Evolutionary conservation across 495 filamentous ascomycete species (phyloP).

Genomic region (Trichoderma orchidacearum): DNA sequence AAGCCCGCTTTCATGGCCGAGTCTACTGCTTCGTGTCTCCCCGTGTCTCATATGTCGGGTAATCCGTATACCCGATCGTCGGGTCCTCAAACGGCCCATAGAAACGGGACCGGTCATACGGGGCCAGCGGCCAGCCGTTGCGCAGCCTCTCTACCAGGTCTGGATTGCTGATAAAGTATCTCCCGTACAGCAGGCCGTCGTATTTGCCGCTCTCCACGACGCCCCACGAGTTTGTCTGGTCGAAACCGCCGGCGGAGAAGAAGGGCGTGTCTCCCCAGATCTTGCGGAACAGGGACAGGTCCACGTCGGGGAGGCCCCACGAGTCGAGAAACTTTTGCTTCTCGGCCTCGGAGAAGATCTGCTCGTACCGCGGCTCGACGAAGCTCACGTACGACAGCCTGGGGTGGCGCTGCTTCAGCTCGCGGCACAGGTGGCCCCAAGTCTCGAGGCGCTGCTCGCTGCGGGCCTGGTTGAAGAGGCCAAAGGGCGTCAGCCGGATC

Average conservation of each 20-base stretch:
- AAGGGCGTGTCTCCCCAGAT: conserved; percentile 10
- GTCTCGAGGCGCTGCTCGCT: conserved; percentile 28
- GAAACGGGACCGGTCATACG: conserved; percentile 43
- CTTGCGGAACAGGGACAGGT: conserved; percentile 1
- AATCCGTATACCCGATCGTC: background rate
- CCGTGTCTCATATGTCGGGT: background rate
- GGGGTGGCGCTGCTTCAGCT: conserved; percentile 33
- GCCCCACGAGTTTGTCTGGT: conserved; percentile 15
- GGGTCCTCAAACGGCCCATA: conserved; percentile 22
- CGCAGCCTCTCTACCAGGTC: conserved; percentile 47
- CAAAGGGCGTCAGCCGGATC: conserved; percentile 35
- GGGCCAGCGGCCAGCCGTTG: conserved; percentile 33
- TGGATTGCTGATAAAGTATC: conserved; percentile 51
- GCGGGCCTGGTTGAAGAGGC: conserved; percentile 34
- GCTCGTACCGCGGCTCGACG: conserved; percentile 40
- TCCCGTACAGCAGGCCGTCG: conserved; percentile 39
- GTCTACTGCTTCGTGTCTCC: background rate
- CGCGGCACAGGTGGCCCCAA: conserved; percentile 33
- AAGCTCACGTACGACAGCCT: conserved; percentile 38
- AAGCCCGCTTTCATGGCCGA: no score
- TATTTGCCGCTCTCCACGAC: conserved; percentile 36
- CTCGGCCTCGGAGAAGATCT: conserved; percentile 28
- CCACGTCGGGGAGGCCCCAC: conserved; percentile 2
- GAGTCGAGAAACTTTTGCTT: conserved; percentile 21
- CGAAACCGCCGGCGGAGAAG: conserved; percentile 14